phyloP scores from a whole-genome alignment of 2,329 filamentous ascomycete genomes.

The Arthrobotrys entomopaga region DNA sequence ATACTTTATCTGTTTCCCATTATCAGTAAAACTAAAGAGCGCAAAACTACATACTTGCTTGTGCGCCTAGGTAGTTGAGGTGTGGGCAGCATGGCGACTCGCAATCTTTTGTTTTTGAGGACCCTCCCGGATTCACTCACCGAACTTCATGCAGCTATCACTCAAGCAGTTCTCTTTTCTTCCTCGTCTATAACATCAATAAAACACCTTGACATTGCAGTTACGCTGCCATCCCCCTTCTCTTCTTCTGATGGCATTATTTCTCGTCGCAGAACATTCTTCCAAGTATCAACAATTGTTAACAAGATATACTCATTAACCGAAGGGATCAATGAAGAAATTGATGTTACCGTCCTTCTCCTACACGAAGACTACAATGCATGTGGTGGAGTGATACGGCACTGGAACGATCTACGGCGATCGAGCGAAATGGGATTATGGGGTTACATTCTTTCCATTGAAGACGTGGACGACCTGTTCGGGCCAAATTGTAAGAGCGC shows the following conservation, averaged over 20 bases:
- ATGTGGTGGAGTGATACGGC: constrained; percentile 41
- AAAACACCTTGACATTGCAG: constrained; percentile 48
- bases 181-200: constrained; percentile 50
- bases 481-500: constrained; percentile 58
- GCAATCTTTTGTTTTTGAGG: constrained; percentile 41
- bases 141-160: constrained; percentile 43
- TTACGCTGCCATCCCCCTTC: constrained; percentile 23
- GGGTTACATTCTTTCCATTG: constrained; percentile 42
- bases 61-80: neutral
- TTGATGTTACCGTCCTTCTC: constrained; percentile 50
- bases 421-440: constrained; percentile 32
- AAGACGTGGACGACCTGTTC: constrained; percentile 47
- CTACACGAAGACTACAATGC: constrained; percentile 42
- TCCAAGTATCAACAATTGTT: constrained; percentile 34
- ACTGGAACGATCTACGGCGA: constrained; percentile 43
- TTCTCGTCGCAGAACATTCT: constrained; percentile 42
- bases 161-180: constrained; percentile 45
- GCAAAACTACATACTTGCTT: neutral
- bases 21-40: neutral
- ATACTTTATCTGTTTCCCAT: constrained; percentile 1
- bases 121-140: constrained; percentile 42
- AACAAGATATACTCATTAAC: constrained; percentile 45
- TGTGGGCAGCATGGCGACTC: constrained; percentile 37
- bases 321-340: constrained; percentile 43
- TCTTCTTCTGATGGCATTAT: constrained; percentile 4